Evolutionary conservation across 176 grass and related monocot species (phyloP), one percentile per base, ranked within the genome.

Genomic region (Eragrostis nindensis): DNA sequence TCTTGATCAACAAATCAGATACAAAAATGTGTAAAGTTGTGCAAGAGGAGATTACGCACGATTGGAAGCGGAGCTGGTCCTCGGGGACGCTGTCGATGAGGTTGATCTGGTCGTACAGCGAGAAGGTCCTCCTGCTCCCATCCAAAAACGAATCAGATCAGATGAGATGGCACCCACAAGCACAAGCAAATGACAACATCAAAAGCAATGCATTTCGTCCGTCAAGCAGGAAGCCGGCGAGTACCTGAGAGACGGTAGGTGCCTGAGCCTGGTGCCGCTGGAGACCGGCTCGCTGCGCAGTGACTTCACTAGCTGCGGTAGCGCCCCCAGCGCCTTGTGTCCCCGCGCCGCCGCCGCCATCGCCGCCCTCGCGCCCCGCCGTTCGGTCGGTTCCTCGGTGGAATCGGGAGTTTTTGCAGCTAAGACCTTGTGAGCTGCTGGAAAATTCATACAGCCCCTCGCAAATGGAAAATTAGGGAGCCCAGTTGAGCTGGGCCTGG

Each of bases 71-170:
- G 15, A 95, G 84, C 55, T 95, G 88, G 81, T 89, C 92, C 60
- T 95, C 86, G 8, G 90, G 90, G 61, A 99, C 90, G 47, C 19
- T 91, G 83, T 99, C 92, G 78, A 99, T 99, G 70, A 99, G 96
- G 85, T 99, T 99, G 78, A 99, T 99, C 90, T 99, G 93, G 85
- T 99, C 96, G 77, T 99, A 99, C 30, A 95, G 77, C 24, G 96
- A 99, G 73, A 95, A 95, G 13, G 93, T 91, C 53, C 96, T 92
- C 88, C 96, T 95, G 90, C 40, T 25, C 16, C 85, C 39, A 62
- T 36, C 29, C 26, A 41, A 39, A 65, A 39, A 49, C 2, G 19
- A 59, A 36, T 42, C 54, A 72, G 56, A 63, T 24, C 47, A 72
- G 16, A n/a, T 41, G 8, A 54, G 30, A 65, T 38, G 56, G 68